A percentile compares a stretch with the other conserved stretches of the same genome.
Conservation (phyloP, 495 filamentous ascomycete genomes). For the Tuber aestivum region DNA sequence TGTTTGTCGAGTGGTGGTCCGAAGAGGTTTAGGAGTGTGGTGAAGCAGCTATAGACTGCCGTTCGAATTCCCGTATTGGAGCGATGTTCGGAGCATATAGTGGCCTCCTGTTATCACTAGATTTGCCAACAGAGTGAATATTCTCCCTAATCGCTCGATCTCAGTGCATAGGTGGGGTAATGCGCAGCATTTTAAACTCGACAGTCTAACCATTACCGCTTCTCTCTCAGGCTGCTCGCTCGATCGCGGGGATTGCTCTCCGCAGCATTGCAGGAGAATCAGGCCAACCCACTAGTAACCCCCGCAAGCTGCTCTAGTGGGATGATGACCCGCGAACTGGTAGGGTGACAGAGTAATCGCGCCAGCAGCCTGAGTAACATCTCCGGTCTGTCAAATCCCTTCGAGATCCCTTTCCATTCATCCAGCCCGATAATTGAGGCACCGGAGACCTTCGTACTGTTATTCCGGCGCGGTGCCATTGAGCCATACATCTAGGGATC, state of each 20-base stretch:
- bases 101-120: conserved; percentile 22
- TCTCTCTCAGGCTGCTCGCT: conserved; percentile 29
- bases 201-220: conserved; percentile 23
- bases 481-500: conserved; percentile 2
- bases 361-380: conserved; percentile 28
- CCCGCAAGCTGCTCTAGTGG: conserved; percentile 28
- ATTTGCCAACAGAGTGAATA: conserved; percentile 29
- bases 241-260: conserved; percentile 26
- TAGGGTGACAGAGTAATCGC: conserved; percentile 35
- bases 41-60: conserved; percentile 37
- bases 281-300: too few species aligned
- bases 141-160: conserved; percentile 17
- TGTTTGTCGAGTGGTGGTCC: conserved; percentile 20
- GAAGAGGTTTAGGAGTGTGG: conserved; percentile 32
- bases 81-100: too few species aligned
- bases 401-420: too few species aligned
- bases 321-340: conserved; percentile 26
- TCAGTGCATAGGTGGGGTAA: conserved; percentile 26
- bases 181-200: conserved; percentile 19
- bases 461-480: conserved; percentile 20
- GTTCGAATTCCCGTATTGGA: too few species aligned
- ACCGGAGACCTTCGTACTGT: conserved; percentile 14
- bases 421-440: too few species aligned
- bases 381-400: too few species aligned
- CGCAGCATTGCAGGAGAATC: conserved; percentile 10